Evolutionary conservation across 345 rosid species (phyloP), one percentile per base, ranked within the genome.

Genomic region (Syzygium grande): DNA sequence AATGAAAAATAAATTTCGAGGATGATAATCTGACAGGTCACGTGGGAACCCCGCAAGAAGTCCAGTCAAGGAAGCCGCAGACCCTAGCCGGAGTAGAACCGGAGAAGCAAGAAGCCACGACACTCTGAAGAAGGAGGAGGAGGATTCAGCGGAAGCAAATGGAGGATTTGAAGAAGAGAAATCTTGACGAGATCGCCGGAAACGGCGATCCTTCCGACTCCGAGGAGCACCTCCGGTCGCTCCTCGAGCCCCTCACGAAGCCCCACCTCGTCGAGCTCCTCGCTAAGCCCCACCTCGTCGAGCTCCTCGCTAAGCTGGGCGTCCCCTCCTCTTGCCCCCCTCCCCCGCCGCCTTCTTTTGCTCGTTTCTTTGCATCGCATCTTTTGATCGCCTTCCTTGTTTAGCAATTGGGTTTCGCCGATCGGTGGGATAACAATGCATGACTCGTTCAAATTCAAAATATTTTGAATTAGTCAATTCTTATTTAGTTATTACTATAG

Each of bases 221-320:
- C 13, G 93, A 93, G 49, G 94, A 94, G 17, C 90, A 91, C 43
- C 88, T 94, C 54, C 95, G 94, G 52, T 87, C 91, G 51, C 88
- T 94, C 43, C 95, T 95, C 21, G 94, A 93, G 61, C 97, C 95
- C 88, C 92, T 95, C 41, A 91, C 89, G 53, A 95, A 94, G 87
- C 73, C 96, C 78, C 96, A 94, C 93, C 96, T 95, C 87, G 91
- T 95, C n/a, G 94, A 95, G 88, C 94, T 95, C 85, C 97, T 95
- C 80, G 90, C 95, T 61, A 88, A 89, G 89, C 90, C n/a, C n/a
- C n/a, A n/a, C n/a, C n/a, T n/a, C n/a, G n/a, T n/a, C n/a, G n/a
- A n/a, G n/a, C n/a, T n/a, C n/a, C n/a, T n/a, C n/a, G n/a, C n/a
- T n/a, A n/a, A n/a, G n/a, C n/a, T n/a, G n/a, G n/a, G n/a, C n/a